A percentile compares a stretch with the other conserved stretches of the same genome.
These are phyloP conservation scores for Sugiyamaella chiloensis DNA, from an alignment of 805 yeast species.

Conservation along the genomic window DNA sequence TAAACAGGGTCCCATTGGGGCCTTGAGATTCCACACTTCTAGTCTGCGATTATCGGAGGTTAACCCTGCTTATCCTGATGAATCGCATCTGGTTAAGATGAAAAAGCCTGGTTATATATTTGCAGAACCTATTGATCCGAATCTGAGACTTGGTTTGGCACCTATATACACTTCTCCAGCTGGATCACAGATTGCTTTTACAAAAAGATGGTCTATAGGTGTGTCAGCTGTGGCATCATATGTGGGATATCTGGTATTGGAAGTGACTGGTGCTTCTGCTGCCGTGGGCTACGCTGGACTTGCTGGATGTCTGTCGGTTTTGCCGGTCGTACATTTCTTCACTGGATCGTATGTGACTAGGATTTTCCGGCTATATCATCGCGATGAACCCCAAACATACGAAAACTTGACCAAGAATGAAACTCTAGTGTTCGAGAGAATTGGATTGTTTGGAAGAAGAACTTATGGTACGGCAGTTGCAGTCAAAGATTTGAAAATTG, in stretches of 20 bases:
- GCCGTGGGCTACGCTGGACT: constrained; percentile 43
- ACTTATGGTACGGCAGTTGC: constrained; percentile 60
- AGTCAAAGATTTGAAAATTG: constrained; percentile 45
- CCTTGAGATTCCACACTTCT: too few species aligned
- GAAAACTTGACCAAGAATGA: constrained; percentile 62
- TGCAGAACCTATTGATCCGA: constrained; percentile 47
- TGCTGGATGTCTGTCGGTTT: constrained; percentile 39
- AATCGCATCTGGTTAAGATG: constrained; percentile 37
- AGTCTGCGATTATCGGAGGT: constrained; percentile 10
- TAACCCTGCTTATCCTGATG: constrained; percentile 40
- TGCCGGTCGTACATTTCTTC: constrained; percentile 53
- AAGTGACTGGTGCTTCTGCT: constrained; percentile 52
- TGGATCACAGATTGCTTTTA: constrained; percentile 55
- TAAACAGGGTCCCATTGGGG: too few species aligned
- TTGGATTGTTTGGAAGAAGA: constrained; percentile 63
- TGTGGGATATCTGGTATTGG: constrained; percentile 56
- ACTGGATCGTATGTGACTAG: constrained; percentile 68
- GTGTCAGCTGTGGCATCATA: constrained; percentile 59
- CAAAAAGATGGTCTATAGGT: constrained; percentile 60
- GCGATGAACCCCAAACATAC: constrained; percentile 57
- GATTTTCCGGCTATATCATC: constrained; percentile 66
- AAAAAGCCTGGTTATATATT: constrained; percentile 42
- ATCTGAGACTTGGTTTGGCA: constrained; percentile 53
- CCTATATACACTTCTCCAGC: constrained; percentile 67
- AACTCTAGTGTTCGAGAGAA: constrained; percentile 61